These are phyloP conservation scores for Chalciporus sphaerocephalus DNA, from an alignment of 768 basidiomycete genomes.

Conservation along the genomic window DNA sequence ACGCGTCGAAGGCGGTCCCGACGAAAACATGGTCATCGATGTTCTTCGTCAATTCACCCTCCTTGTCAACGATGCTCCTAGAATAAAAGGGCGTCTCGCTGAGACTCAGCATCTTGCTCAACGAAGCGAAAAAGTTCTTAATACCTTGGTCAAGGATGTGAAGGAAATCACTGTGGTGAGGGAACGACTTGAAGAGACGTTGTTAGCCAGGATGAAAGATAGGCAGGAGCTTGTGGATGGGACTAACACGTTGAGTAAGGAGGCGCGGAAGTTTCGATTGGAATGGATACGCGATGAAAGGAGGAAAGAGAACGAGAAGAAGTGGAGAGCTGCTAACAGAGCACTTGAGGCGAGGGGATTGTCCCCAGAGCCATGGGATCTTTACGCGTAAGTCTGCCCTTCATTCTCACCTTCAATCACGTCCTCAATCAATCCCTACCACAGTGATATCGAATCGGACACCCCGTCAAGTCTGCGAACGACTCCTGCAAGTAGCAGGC, in stretches of 20 bases:
- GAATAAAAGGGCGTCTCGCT: slow-evolving; percentile 17
- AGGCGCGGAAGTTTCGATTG: slow-evolving; percentile 21
- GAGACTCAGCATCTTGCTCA: slow-evolving; percentile 18
- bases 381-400: slow-evolving; percentile 19
- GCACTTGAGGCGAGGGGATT: slow-evolving; percentile 6
- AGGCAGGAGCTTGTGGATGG: slow-evolving; percentile 32
- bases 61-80: slow-evolving; percentile 19
- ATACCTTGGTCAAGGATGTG: slow-evolving; percentile 13
- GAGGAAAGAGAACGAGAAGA: slow-evolving; percentile 14
- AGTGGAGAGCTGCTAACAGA: slow-evolving; percentile 19
- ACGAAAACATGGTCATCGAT: slow-evolving; percentile 25
- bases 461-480: slow-evolving; percentile 22
- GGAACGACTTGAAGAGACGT: slow-evolving; percentile 23
- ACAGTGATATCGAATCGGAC: slow-evolving; percentile 26
- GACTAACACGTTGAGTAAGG: slow-evolving; percentile 23
- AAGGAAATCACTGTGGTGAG: slow-evolving; percentile 21
- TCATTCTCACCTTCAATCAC: not conserved
- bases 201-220: slow-evolving; percentile 29
- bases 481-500: slow-evolving; percentile 19
- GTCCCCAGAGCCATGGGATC: slow-evolving; percentile 18
- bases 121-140: slow-evolving; percentile 13
- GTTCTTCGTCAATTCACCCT: slow-evolving; percentile 25
- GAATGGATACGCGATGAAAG: slow-evolving; percentile 24
- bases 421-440: not conserved
- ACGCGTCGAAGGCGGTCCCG: slow-evolving; percentile 16